These are phyloP conservation scores for Eucalyptus erythrocorys DNA, from an alignment of 345 rosid genomes.

Conservation along the genomic window DNA sequence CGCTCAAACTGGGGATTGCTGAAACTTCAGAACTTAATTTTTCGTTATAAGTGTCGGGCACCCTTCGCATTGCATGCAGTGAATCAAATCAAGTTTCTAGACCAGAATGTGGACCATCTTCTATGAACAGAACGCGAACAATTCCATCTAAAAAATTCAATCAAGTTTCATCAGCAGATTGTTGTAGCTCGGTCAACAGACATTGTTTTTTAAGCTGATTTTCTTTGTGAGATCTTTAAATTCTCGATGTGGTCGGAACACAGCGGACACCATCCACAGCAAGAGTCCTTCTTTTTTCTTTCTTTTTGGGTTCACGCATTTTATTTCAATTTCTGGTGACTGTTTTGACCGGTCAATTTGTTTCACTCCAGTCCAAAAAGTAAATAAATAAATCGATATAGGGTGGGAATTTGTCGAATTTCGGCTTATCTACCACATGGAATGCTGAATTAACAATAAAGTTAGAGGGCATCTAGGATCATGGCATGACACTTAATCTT, in stretches of 20 bases:
- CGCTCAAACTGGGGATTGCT: not conserved
- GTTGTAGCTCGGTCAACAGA: not conserved
- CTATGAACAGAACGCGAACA: not conserved
- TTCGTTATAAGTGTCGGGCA: not conserved
- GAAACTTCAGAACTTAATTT: not conserved
- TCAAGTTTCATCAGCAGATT: not conserved
- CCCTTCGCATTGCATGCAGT: not conserved
- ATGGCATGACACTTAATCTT: not conserved
- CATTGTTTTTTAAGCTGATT: not conserved
- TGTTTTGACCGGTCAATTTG: not conserved
- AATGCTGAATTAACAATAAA: not conserved
- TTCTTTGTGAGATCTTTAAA: not conserved
- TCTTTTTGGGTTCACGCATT: not conserved
- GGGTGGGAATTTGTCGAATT: not conserved
- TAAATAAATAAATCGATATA: not conserved
- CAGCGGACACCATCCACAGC: not conserved
- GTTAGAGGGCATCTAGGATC: not conserved
- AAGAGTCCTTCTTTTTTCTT: not conserved
- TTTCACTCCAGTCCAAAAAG: not conserved
- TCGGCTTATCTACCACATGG: not conserved
- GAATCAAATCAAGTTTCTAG: not conserved
- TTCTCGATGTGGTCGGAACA: not conserved
- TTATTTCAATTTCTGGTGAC: not conserved
- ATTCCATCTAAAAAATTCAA: not conserved
- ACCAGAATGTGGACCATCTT: not conserved